phyloP scores from a whole-genome alignment of 345 rosid genomes.

The Corymbia maculata region DNA sequence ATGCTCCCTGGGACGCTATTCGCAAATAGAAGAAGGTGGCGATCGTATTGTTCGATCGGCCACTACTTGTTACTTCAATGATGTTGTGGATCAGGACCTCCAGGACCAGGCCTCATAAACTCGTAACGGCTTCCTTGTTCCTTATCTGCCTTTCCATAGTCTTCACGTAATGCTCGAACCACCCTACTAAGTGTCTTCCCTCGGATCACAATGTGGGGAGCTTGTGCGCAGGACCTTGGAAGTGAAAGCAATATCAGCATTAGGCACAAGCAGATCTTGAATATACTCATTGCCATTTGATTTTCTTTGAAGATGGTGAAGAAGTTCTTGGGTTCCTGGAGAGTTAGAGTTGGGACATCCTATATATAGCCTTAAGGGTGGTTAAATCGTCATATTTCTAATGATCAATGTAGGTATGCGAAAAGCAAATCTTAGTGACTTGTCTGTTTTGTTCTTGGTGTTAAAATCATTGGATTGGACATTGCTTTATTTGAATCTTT shows the following conservation, averaged over 20 bases:
- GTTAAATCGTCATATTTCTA: neutral
- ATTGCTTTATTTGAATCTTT: neutral
- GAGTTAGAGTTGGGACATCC: neutral
- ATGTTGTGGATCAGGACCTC: constrained; percentile 1
- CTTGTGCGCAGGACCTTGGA: neutral
- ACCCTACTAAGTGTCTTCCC: neutral
- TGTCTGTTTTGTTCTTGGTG: neutral
- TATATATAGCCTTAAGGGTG: neutral
- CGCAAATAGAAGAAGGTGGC: neutral
- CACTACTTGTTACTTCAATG: neutral
- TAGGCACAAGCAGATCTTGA: neutral
- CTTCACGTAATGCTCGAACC: neutral
- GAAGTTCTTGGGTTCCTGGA: neutral
- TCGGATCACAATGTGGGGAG: neutral
- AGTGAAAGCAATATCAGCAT: neutral
- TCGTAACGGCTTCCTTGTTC: neutral
- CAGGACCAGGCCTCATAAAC: neutral
- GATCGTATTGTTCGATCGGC: no score
- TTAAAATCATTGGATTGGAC: neutral
- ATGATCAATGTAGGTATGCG: neutral
- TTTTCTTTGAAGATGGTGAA: neutral
- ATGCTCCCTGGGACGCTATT: neutral
- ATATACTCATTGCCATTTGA: neutral
- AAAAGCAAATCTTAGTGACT: neutral
- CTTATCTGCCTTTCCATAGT: neutral